Base-by-base conservation (phyloP, 768 basidiomycete species). In the Pleurotus sapidus region DNA sequence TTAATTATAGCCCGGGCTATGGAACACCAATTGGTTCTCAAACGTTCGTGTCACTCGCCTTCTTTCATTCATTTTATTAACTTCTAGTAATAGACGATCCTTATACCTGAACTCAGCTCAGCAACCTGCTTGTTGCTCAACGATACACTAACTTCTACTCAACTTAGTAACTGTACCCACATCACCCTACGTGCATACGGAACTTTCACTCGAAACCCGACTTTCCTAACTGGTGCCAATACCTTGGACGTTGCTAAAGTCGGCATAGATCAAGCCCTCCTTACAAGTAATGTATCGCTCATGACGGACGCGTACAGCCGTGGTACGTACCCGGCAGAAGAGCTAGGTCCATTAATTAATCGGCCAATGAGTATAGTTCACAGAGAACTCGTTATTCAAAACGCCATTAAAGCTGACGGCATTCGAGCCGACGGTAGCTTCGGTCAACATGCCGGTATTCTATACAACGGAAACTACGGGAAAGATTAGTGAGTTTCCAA, bases 401-500 rank as follows among this genome's bases (percentile, higher is more conserved):
- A 81, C 55, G 73, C 65, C 0, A 59, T 77, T 15, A 74, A 70
- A 58, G 80, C 77, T 12, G 88, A 91, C 63, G 88, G 88, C 6
- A 87, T 90, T 49, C 72, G 77, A 48, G 65, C 75, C 6, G 81
- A 82, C 63, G 81, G 80, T 4, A 75, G 77, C 27, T 82, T 82
- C 57, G 77, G 77, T 74, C 61, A 60, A 67, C 88, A 89, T 66
- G 68, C 63, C 17, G 87, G 87, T 17, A 74, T 88, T n/a, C 67
- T 87, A 4, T 89, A 88, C 64, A 87, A 84, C 49, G 88, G 88
- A 40, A 89, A 89, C 64, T 89, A 90, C 60, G 88, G 81, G 15
- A 77, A 77, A 57, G 78, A 76, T 58, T 65, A 63, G 79, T 75
- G 17, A 63, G 73, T 65, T 3, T 9, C 12, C 12, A 4, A 20